phyloP scores from a whole-genome alignment of 164 flowering plant genomes.

The Nelumbo lutea region DNA sequence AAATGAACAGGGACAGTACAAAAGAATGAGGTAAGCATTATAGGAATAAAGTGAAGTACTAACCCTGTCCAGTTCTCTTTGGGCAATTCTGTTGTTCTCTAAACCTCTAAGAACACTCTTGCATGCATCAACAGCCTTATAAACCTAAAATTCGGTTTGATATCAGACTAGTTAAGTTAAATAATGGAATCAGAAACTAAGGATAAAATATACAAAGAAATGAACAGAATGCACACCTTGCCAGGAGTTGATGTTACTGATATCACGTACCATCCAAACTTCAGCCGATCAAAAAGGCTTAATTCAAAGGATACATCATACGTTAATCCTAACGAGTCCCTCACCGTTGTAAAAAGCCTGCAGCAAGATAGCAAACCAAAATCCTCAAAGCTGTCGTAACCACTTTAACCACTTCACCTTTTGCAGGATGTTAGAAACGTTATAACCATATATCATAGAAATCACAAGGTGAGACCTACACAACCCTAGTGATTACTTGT shows the following conservation, averaged over 20 bases:
- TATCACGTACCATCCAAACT: constrained; percentile 96
- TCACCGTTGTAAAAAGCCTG: constrained; percentile 97
- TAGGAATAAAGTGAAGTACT: constrained; percentile 20
- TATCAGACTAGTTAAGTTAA: neutral
- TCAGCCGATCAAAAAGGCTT: constrained; percentile 89
- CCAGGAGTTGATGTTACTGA: constrained; percentile 96
- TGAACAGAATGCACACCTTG: constrained; percentile 51
- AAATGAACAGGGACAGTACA: neutral
- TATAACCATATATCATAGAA: neutral
- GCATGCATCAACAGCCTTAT: constrained; percentile 98
- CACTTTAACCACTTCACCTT: neutral
- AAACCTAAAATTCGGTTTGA: constrained; percentile 45
- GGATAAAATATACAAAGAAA: neutral
- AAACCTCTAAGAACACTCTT: constrained; percentile 92
- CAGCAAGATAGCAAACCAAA: constrained; percentile 1
- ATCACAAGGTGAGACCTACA: neutral
- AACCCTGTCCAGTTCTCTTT: constrained; percentile 91
- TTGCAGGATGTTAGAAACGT: neutral
- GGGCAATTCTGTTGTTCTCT: constrained; percentile 70
- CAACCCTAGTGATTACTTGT: neutral
- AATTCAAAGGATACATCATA: constrained; percentile 97
- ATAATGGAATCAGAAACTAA: neutral
- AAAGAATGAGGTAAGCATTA: neutral
- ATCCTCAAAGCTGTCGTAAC: neutral
- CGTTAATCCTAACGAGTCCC: constrained; percentile 95